These are phyloP conservation scores for Phytophthora tubulina DNA, from an alignment of 352 stramenopile species.

Conservation along the genomic window DNA sequence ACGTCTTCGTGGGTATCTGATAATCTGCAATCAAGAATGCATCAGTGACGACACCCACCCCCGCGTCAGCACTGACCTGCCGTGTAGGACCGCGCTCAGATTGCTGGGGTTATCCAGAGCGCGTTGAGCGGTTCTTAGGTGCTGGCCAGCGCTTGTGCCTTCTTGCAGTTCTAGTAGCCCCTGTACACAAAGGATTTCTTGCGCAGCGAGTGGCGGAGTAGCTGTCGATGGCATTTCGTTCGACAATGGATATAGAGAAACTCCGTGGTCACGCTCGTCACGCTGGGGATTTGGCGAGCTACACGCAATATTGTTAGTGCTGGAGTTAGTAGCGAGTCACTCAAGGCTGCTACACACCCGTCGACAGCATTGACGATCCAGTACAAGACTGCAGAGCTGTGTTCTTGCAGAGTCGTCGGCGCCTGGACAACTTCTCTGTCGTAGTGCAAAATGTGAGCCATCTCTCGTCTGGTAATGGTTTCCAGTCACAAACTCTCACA, in stretches of 20 bases:
- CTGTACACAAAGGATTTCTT: background rate
- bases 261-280: background rate
- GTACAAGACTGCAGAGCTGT: conserved; percentile 23
- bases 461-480: background rate
- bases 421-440: conserved; percentile 10
- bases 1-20: too few relatives aligned
- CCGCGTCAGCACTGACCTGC: too few relatives aligned
- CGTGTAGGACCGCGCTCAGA: too few relatives aligned
- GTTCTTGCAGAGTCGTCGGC: conserved; percentile 16
- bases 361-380: conserved; percentile 24
- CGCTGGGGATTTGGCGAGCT: background rate
- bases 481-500: conserved; percentile 20
- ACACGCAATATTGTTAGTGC: background rate
- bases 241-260: background rate
- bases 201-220: background rate
- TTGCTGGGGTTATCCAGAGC: too few relatives aligned
- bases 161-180: background rate
- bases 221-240: background rate
- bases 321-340: background rate
- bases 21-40: too few relatives aligned
- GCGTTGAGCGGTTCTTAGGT: too few relatives aligned
- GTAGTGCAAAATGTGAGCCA: conserved; percentile 1
- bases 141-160: background rate
- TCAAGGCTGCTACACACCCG: background rate
- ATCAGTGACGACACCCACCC: too few relatives aligned